Base-by-base conservation (phyloP, 371 early-diverging fungal genomes). In the Mortierella sp. region DNA sequence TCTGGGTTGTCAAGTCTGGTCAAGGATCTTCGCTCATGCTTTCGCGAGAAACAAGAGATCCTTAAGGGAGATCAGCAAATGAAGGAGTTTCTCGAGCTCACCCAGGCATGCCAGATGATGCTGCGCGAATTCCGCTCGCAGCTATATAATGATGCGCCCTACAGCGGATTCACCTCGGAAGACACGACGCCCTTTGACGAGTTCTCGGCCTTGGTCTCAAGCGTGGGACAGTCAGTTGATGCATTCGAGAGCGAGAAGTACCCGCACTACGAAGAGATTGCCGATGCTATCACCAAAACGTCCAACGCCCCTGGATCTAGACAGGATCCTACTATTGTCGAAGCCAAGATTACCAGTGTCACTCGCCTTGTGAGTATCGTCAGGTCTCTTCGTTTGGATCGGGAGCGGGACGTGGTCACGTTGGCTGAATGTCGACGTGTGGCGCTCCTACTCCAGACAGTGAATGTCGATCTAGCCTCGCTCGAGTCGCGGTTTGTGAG, bases 371-470 rank as follows among this genome's bases (percentile, higher is more conserved):
- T 60, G 31, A 46, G 39, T 27, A 65, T 70, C 9, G 61, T 65
- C 24, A 65, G 54, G 4, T 60, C 66, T 7, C 19, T 76, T 24
- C 50, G 53, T 31, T 19, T 24, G 32, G 78, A 76, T 50, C 64
- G 78, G 21, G 78, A 76, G 46, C 65, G 78, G 6, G 78, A 76
- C 54, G 34, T 76, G 19, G 43, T 53, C 23, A 76, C 70, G 12
- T 46, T 69, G 14, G 48, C 42, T 5, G 78, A 76, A 46, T 76
- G 78, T 51, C 70, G 65, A 8, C 70, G 66, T 12, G 55, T 70
- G 17, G 55, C 57, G 0, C 21, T 21, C 3, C 21, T 32, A 2
- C 56, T 76, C 19, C 42, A 47, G 27, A 44, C n/a, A 0, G 44
- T 68, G 32, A 56, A 52, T 12, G 7, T 49, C 14, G 66, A 61